Conservation (phyloP, 805 yeast species). For the Candida argentea region DNA sequence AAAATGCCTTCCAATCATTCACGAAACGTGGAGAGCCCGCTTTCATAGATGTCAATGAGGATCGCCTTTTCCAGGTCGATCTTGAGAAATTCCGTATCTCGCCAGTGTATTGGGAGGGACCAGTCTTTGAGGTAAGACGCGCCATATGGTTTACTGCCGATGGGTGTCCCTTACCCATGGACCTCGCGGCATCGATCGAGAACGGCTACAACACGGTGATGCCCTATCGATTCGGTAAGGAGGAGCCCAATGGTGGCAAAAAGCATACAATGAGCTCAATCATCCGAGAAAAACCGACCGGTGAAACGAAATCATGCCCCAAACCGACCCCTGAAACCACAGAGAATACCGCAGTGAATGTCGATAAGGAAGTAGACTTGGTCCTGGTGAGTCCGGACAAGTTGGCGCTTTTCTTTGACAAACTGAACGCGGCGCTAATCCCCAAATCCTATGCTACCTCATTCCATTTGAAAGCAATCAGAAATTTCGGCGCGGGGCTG, state of each 20-base stretch:
- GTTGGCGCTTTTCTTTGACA: constrained; percentile 30
- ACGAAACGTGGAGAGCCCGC: constrained; percentile 1
- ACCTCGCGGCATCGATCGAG: constrained; percentile 52
- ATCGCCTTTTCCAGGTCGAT: constrained; percentile 66
- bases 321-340: constrained; percentile 1
- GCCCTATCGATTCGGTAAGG: constrained; percentile 4
- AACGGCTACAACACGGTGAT: constrained; percentile 30
- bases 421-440: constrained; percentile 36
- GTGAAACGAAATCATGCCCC: no score
- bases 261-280: constrained; percentile 1
- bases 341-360: constrained; percentile 8
- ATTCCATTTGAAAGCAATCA: constrained; percentile 26
- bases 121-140: constrained; percentile 69
- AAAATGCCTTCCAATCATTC: constrained; percentile 30
- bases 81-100: constrained; percentile 39
- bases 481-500: constrained; percentile 24
- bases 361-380: constrained; percentile 18
- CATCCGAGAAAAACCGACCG: constrained; percentile 2
- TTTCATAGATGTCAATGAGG: constrained; percentile 65
- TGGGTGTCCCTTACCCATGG: constrained; percentile 43
- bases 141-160: constrained; percentile 73
- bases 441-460: constrained; percentile 32
- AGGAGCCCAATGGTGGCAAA: constrained; percentile 2
- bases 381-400: constrained; percentile 23
- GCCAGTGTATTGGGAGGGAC: constrained; percentile 87